Percentiles rank a stretch among this genome's conserved stretches.
phyloP scores from a whole-genome alignment of 805 yeast genomes.

The Pichia rugopelliculosa region DNA sequence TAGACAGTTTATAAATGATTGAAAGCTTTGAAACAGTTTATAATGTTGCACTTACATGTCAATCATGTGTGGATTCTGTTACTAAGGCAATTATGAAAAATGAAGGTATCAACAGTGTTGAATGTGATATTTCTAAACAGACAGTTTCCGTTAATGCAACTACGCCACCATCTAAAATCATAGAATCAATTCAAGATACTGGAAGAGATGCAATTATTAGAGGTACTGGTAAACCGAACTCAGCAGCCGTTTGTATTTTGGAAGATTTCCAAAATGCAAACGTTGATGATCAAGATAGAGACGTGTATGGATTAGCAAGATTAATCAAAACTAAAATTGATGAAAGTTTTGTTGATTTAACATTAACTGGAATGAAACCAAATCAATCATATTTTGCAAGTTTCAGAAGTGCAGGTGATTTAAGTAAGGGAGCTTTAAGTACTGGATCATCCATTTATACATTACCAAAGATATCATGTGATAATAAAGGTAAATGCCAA shows the following conservation, averaged over 20 bases:
- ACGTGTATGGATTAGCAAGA: slow-evolving; percentile 83
- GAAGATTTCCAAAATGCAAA: slow-evolving; percentile 49
- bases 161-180: slow-evolving; percentile 69
- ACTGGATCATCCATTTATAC: slow-evolving; percentile 48
- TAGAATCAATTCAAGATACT: slow-evolving; percentile 56
- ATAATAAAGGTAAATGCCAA: slow-evolving; percentile 33
- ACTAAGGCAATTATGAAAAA: slow-evolving; percentile 43
- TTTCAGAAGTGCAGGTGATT: slow-evolving; percentile 65
- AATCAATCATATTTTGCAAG: slow-evolving; percentile 65
- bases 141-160: slow-evolving; percentile 62
- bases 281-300: slow-evolving; percentile 32
- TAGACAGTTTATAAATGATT: too few species aligned
- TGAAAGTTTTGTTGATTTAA: slow-evolving; percentile 63
- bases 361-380: slow-evolving; percentile 57
- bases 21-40: slow-evolving; percentile 45
- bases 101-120: slow-evolving; percentile 42
- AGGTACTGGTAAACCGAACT: slow-evolving; percentile 81
- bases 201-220: slow-evolving; percentile 90
- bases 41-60: slow-evolving; percentile 81
- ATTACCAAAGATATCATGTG: slow-evolving; percentile 34
- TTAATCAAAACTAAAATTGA: slow-evolving; percentile 56
- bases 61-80: slow-evolving; percentile 60
- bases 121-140: slow-evolving; percentile 52
- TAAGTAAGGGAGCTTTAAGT: slow-evolving; percentile 62
- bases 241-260: slow-evolving; percentile 86